Conservation (phyloP, 2,329 filamentous ascomycete species). For the Phyllosticta citribraziliensis region DNA sequence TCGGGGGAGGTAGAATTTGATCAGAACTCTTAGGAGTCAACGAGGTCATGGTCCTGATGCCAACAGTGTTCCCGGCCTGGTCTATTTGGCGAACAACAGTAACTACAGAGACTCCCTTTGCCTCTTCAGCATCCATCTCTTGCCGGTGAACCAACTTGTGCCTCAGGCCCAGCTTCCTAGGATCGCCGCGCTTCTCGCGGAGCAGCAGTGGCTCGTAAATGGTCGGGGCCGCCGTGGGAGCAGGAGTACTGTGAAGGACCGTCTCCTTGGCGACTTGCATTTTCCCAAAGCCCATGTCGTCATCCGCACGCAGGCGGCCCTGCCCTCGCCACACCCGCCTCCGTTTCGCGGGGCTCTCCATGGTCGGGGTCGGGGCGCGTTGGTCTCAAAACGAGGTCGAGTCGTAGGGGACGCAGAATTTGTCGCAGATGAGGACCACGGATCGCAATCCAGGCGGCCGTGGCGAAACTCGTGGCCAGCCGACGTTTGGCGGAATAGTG, state of each 20-base stretch:
- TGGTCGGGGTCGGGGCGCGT: slow-evolving; percentile 12
- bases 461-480: slow-evolving; percentile 1
- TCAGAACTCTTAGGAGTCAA: not conserved
- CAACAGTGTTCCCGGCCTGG: slow-evolving; percentile 8
- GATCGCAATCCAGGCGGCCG: slow-evolving; percentile 7
- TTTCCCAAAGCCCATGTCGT: slow-evolving; percentile 10
- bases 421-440: not conserved
- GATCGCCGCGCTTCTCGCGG: slow-evolving; percentile 16
- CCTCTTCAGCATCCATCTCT: slow-evolving; percentile 3
- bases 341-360: slow-evolving; percentile 22
- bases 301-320: slow-evolving; percentile 18
- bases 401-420: not conserved
- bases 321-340: slow-evolving; percentile 19
- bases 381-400: not conserved
- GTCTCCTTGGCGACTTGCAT: slow-evolving; percentile 11
- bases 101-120: slow-evolving; percentile 3
- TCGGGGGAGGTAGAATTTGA: slow-evolving; percentile 2
- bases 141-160: slow-evolving; percentile 27
- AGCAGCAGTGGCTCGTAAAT: slow-evolving; percentile 15
- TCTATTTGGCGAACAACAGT: slow-evolving; percentile 9
- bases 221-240: slow-evolving; percentile 3
- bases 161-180: slow-evolving; percentile 18
- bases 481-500: slow-evolving; percentile 1
- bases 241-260: slow-evolving; percentile 14
- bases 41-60: slow-evolving; percentile 7